Evolutionary conservation across 73 alveolate genomes (phyloP).

Genomic region (Effrenium voratum): DNA sequence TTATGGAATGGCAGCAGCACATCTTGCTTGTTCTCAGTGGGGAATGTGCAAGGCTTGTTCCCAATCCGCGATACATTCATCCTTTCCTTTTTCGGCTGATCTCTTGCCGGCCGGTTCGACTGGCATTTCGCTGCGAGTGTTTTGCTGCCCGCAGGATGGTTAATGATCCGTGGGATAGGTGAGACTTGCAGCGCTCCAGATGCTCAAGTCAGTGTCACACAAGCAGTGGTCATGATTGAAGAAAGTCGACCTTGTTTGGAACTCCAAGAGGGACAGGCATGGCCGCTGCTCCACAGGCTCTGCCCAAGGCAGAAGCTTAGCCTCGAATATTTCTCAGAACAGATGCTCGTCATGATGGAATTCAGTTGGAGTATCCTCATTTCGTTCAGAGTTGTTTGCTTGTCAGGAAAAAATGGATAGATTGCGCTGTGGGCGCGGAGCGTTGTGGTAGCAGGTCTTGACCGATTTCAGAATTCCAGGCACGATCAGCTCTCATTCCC

Average conservation of each 20-base stretch:
- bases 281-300: conserved; percentile 21
- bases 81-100: too few species aligned
- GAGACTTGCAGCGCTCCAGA: neutral
- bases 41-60: too few species aligned
- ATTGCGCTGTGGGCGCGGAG: neutral
- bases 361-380: neutral
- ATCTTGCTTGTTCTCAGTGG: too few species aligned
- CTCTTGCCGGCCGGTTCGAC: neutral
- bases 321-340: conserved; percentile 55
- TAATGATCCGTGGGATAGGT: neutral
- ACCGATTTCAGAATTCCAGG: neutral
- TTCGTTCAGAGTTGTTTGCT: neutral
- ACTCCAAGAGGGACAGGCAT: neutral
- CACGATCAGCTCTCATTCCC: neutral
- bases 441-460: neutral
- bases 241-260: neutral
- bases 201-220: neutral
- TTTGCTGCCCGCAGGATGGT: neutral
- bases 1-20: too few species aligned
- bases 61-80: too few species aligned
- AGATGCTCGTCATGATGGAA: too few species aligned
- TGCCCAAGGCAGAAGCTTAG: conserved; percentile 75
- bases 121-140: neutral
- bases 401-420: neutral
- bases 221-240: neutral